phyloP scores from a whole-genome alignment of 2,329 filamentous ascomycete genomes.

The Epichloe hybrida region DNA sequence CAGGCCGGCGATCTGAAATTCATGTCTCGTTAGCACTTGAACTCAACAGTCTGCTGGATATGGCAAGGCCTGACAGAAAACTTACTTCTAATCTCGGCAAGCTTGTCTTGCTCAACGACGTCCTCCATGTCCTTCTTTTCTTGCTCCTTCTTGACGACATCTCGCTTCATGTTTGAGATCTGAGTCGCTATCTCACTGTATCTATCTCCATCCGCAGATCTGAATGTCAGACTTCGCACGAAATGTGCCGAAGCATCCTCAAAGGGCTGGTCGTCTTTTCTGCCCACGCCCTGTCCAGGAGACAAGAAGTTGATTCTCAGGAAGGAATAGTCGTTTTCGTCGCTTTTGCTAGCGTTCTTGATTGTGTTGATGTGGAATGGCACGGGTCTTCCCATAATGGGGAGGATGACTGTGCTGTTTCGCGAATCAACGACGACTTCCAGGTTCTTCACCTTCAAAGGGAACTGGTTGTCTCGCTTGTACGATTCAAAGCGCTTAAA shows the following conservation, averaged over 20 bases:
- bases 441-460: constrained; percentile 67
- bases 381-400: constrained; percentile 93
- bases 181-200: constrained; percentile 85
- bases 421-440: constrained; percentile 85
- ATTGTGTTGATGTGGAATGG: constrained; percentile 97
- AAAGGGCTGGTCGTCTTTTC: constrained; percentile 95
- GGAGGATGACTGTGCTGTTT: constrained; percentile 78
- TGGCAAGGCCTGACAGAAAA: not conserved
- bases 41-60: not conserved
- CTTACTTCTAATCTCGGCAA: constrained; percentile 84
- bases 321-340: constrained; percentile 88
- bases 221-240: constrained; percentile 86
- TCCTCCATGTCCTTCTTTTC: constrained; percentile 99
- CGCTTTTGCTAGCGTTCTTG: constrained; percentile 97
- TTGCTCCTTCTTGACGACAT: constrained; percentile 80
- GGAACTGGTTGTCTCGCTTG: constrained; percentile 93
- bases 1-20: constrained; percentile 63
- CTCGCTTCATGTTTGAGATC: constrained; percentile 93
- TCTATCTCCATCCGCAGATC: constrained; percentile 76
- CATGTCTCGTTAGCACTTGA: not conserved
- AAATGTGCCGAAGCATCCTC: constrained; percentile 95
- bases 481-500: constrained; percentile 99
- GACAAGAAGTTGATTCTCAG: constrained; percentile 95
- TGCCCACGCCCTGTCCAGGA: constrained; percentile 88
- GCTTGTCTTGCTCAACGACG: constrained; percentile 96